Evolutionary conservation across 768 basidiomycete species (phyloP), one percentile per base, ranked within the genome.

Genomic region (Cystobasidium tubakii): DNA sequence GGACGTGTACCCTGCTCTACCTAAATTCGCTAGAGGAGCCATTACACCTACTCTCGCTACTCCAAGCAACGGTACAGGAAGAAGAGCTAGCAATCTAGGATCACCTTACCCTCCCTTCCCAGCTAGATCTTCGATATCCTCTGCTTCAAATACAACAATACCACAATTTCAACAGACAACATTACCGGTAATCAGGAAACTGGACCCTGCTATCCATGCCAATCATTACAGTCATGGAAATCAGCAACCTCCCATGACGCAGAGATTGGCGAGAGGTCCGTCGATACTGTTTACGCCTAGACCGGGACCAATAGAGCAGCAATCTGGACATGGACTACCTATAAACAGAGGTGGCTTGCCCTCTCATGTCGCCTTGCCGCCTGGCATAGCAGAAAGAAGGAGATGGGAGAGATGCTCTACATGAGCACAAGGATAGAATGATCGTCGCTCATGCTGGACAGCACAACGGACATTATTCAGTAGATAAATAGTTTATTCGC

Each of bases 361-460:
- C 17, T 55, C 53, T 4, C 69, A 55, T 34, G 55, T 62, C 9
- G n/a, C 25, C 1, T 34, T 71, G 19, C 69, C 69, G 25, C 54
- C 55, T 33, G 55, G 69, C 29, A 34, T 71, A 3, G 55, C 29
- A 21, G 69, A 71, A 31, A 29, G 69, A 36, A 29, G 54, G 29
- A 71, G 69, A 60, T 71, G 69, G 69, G 69, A 71, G 69, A 55
- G 69, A 60, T 71, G 69, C 69, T 36, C 69, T 21, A 71, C 69
- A 12, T 71, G 54, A 46, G n/a, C 23, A 17, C n/a, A n/a, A n/a
- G n/a, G 4, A 23, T 23, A 7, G 27, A 27, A 31, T 17, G 33
- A 60, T 6, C 7, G 46, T 23, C 12, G 33, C 39, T 15, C 39
- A 6, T 39, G 15, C 6, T 39, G 39, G 39, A 15, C 7, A 6